Evolutionary conservation across 2,329 filamentous ascomycete genomes (phyloP).

Genomic region (Neobulgaria alba): DNA sequence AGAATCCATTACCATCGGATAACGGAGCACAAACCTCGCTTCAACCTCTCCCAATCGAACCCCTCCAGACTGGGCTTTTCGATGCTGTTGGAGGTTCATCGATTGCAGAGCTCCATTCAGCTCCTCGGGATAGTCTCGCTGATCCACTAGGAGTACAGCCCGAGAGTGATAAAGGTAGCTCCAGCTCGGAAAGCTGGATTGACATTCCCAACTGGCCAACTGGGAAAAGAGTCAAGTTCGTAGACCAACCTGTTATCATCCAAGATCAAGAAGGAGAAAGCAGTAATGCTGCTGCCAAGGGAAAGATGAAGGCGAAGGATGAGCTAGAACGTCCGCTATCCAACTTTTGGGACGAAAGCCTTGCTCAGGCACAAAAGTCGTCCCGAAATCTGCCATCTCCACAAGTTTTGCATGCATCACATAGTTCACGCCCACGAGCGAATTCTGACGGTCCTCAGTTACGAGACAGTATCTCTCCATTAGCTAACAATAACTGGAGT

Average conservation of each 20-base stretch:
- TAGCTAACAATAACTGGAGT: slow-evolving; percentile 54
- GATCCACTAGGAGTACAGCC: not conserved
- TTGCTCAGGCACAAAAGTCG: not conserved
- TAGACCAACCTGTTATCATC: no score
- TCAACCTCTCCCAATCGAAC: not conserved
- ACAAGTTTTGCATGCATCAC: not conserved
- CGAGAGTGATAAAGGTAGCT: slow-evolving; percentile 15
- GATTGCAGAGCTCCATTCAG: not conserved
- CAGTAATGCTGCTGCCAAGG: not conserved
- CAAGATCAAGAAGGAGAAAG: not conserved
- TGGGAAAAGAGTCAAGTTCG: no score
- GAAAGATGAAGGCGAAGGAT: not conserved
- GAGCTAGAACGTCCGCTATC: not conserved
- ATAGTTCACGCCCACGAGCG: slow-evolving; percentile 37
- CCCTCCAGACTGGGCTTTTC: not conserved
- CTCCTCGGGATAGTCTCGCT: no score
- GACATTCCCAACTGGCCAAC: slow-evolving; percentile 4
- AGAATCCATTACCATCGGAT: slow-evolving; percentile 11
- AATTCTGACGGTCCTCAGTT: slow-evolving; percentile 47
- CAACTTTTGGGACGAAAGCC: not conserved
- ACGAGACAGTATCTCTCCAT: slow-evolving; percentile 37
- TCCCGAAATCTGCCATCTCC: not conserved
- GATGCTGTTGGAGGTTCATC: not conserved
- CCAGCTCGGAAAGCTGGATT: slow-evolving; percentile 22
- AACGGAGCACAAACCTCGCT: not conserved